These are phyloP conservation scores for Symmetrospora coprosmae DNA, from an alignment of 768 basidiomycete species.

Conservation along the genomic window DNA sequence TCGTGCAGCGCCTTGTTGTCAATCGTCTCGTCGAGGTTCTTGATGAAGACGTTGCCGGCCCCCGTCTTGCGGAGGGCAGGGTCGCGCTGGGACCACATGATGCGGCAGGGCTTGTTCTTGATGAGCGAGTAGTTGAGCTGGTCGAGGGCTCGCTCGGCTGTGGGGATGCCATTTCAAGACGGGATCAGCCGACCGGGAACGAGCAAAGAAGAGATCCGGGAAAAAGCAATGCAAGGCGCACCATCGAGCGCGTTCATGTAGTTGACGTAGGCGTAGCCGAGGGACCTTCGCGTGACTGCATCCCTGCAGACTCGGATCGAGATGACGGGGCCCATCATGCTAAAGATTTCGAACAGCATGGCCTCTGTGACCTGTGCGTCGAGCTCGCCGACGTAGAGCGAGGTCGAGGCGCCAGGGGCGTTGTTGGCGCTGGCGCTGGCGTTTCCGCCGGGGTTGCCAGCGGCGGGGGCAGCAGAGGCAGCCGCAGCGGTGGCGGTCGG, in stretches of 20 bases:
- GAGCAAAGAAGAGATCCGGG: not conserved
- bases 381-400: conserved; percentile 97
- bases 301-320: conserved; percentile 99
- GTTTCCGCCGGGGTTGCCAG: conserved; percentile 16
- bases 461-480: conserved; percentile 27
- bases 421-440: not conserved
- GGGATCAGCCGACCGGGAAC: too few species aligned
- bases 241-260: conserved; percentile 91
- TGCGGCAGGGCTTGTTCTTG: conserved; percentile 95
- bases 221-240: too few species aligned
- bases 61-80: conserved; percentile 98
- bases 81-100: conserved; percentile 99
- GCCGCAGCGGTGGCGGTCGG: conserved; percentile 9
- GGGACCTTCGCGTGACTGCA: conserved; percentile 96
- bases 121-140: conserved; percentile 98
- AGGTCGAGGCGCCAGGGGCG: conserved; percentile 37
- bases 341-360: conserved; percentile 99
- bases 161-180: too few species aligned
- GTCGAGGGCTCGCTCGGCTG: conserved; percentile 94
- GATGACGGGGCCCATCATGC: conserved; percentile 98
- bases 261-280: conserved; percentile 99
- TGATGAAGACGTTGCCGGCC: conserved; percentile 99
- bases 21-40: conserved; percentile 80
- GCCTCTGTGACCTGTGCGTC: conserved; percentile 97
- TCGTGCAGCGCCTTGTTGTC: conserved; percentile 79